A percentile compares a stretch with the other conserved stretches of the same genome.
phyloP scores from a whole-genome alignment of 2,329 filamentous ascomycete genomes.

The Colletotrichum cereale region DNA sequence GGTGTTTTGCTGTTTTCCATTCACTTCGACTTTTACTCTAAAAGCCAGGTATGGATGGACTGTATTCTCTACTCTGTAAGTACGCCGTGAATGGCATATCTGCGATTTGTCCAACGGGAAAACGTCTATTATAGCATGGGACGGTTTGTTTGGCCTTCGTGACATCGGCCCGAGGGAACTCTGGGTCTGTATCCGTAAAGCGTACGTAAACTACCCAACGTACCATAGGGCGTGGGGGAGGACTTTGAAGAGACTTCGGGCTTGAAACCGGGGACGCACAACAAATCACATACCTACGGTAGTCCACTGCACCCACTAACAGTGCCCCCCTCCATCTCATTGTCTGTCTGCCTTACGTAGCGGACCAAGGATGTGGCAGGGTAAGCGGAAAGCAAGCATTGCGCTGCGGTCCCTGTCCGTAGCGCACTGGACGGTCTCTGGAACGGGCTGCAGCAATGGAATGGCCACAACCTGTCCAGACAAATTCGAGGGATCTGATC shows the following conservation, averaged over 20 bases:
- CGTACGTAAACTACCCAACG: background rate
- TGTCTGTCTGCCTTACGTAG: background rate
- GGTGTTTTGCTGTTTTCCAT: background rate
- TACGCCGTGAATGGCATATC: no score
- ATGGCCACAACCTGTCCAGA: background rate
- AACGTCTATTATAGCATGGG: background rate
- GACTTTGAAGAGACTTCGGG: conserved; percentile 12
- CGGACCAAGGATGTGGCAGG: conserved; percentile 21
- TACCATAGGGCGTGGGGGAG: background rate
- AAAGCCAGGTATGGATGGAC: no score
- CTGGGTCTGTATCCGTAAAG: background rate
- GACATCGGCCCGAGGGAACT: background rate
- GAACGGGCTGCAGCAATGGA: background rate
- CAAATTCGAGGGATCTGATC: background rate
- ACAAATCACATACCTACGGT: no score
- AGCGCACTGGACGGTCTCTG: conserved; percentile 7
- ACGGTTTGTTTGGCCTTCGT: background rate
- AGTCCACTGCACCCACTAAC: background rate
- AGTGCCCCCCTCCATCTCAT: conserved; percentile 5
- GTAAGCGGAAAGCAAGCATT: background rate
- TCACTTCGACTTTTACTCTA: background rate
- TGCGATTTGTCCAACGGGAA: background rate
- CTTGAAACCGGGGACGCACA: conserved; percentile 19
- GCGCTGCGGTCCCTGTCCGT: background rate
- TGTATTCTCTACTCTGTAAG: no score